Evolutionary conservation across 768 basidiomycete genomes (phyloP).

Genomic region (Termitomyces sp.): DNA sequence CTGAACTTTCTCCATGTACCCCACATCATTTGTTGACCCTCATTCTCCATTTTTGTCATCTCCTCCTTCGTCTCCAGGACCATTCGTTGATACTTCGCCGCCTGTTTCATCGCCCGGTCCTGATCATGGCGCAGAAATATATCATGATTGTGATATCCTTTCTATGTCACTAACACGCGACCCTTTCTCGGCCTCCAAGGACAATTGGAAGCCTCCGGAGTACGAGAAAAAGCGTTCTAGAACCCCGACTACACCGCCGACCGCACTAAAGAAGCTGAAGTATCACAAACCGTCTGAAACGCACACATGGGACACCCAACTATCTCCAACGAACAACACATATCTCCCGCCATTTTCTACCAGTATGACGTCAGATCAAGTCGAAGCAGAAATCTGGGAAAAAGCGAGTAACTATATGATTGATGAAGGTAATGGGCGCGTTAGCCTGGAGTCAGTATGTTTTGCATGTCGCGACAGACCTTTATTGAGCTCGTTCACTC

Average conservation of each 20-base stretch:
- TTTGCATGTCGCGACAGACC: background rate
- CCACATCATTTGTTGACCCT: background rate
- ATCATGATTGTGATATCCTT: constrained; percentile 11
- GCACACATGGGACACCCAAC: background rate
- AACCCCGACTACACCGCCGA: constrained; percentile 10
- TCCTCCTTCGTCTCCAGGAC: constrained; percentile 44
- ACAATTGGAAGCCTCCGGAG: constrained; percentile 32
- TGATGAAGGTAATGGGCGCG: constrained; percentile 40
- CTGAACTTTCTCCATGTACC: constrained; percentile 12
- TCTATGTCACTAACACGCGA: constrained; percentile 35
- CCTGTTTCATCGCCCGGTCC: constrained; percentile 24
- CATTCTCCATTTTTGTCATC: constrained; percentile 37
- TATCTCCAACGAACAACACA: background rate
- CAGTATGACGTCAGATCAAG: constrained; percentile 18
- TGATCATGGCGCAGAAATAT: constrained; percentile 2
- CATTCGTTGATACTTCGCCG: constrained; percentile 20
- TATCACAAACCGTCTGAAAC: constrained; percentile 2
- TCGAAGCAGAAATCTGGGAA: constrained; percentile 41
- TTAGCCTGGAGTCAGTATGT: constrained; percentile 48
- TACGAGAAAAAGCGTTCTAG: constrained; percentile 33
- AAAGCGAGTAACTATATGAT: constrained; percentile 36
- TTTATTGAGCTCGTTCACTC: constrained; percentile 4
- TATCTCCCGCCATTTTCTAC: background rate
- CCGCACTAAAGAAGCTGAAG: constrained; percentile 13
- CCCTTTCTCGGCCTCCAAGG: constrained; percentile 41